Conservation (phyloP, 2,329 filamentous ascomycete genomes). For the Magnaporthiopsis incrustans region DNA sequence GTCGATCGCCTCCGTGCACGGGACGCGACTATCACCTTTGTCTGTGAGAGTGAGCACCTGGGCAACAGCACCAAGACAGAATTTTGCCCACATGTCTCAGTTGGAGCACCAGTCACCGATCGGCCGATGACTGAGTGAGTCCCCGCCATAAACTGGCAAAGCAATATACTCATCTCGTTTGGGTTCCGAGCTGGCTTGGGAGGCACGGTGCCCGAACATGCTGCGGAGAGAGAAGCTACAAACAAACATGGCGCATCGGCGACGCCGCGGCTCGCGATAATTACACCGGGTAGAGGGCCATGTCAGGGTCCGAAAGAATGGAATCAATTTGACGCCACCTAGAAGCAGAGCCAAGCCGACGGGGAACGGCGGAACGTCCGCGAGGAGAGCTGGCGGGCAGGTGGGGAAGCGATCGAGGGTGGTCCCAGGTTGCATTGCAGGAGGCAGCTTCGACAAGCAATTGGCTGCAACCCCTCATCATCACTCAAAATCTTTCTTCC, state of each 20-base stretch:
- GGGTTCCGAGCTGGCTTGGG: too few species aligned
- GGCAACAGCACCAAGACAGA: too few species aligned
- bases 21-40: neutral
- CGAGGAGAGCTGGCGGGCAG: neutral
- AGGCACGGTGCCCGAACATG: too few species aligned
- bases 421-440: neutral
- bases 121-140: too few species aligned
- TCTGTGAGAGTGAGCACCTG: too few species aligned
- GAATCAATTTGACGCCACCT: neutral
- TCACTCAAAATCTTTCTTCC: too few species aligned
- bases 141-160: too few species aligned
- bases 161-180: too few species aligned
- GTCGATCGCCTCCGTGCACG: neutral
- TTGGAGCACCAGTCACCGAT: too few species aligned
- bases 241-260: too few species aligned
- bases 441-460: neutral
- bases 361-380: conserved; percentile 1
- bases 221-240: too few species aligned
- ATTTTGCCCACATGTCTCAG: neutral
- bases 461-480: neutral
- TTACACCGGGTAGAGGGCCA: neutral
- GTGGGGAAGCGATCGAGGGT: neutral
- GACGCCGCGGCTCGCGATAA: neutral
- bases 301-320: neutral
- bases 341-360: neutral